Evolutionary conservation across 495 filamentous ascomycete species (phyloP), one percentile per base, ranked within the genome.

Genomic region (Penicillium roqueforti): DNA sequence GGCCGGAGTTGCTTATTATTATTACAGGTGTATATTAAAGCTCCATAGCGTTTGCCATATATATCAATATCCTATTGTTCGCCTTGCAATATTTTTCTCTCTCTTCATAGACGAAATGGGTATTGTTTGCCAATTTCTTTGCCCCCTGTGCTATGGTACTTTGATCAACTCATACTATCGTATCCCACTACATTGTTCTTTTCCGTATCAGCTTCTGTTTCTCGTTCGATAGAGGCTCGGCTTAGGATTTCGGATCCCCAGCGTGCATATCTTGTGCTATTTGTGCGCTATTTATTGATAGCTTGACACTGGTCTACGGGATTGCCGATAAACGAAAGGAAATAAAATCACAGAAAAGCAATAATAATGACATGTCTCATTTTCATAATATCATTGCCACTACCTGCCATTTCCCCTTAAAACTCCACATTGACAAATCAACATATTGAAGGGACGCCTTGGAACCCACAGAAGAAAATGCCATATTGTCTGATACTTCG

Each of bases 311-410:
- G 26, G 40, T 14, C 7, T 20, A 25, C 20, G 40, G 13, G 9
- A 43, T 9, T 14, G 22, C 10, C 11, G n/a, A 18, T 25, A 43
- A 2, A n/a, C 19, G 10, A 19, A 26, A 11, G 7, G 0, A 25
- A 37, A 25, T 7, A 10, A 37, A 48, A n/a, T 11, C 29, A 4
- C 36, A 22, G 29, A 37, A 36, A 48, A 38, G 34, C 23, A 50
- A 50, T 40, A 50, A 50, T 40, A 50, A 50, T 39, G 47, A 50
- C 47, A 50, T 50, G 22, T 50, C 47, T 51, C 47, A 51, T 42
- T 23, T 38, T 39, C 54, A 39, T 46, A 37, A 49, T 51, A 25
- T 51, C 54, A 41, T 43, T 56, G 47, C 46, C 26, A 50, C 47
- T 52, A 42, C 40, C 37, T 51, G 36, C 53, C 45, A 25, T 52